These are phyloP conservation scores for Corinectria fuckeliana DNA, from an alignment of 2,329 filamentous ascomycete genomes.

Conservation along the genomic window DNA sequence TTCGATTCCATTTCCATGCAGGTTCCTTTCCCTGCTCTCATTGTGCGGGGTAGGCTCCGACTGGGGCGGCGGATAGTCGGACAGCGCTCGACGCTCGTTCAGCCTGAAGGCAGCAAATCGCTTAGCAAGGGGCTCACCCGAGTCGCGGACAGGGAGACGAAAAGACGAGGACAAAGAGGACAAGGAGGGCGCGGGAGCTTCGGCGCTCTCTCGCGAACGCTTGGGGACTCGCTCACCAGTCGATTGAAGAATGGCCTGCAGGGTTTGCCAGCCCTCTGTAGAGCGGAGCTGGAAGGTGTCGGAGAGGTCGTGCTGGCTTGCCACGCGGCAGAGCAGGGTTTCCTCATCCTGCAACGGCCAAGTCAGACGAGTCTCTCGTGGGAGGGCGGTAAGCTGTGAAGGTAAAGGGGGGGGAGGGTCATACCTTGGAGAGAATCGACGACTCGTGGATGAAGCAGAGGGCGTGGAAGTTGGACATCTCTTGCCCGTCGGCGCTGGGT, in stretches of 20 bases:
- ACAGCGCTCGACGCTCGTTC: slow-evolving; percentile 49
- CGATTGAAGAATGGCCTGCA: slow-evolving; percentile 92
- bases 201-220: slow-evolving; percentile 59
- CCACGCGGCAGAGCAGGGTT: slow-evolving; percentile 82
- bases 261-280: slow-evolving; percentile 90
- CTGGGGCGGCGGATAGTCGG: slow-evolving; percentile 34
- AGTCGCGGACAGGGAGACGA: slow-evolving; percentile 41
- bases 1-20: neutral
- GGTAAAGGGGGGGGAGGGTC: slow-evolving; percentile 37
- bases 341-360: slow-evolving; percentile 78
- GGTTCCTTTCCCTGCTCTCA: slow-evolving; percentile 1
- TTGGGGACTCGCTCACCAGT: slow-evolving; percentile 96
- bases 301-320: slow-evolving; percentile 78
- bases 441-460: slow-evolving; percentile 85
- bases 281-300: slow-evolving; percentile 85
- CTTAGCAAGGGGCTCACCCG: slow-evolving; percentile 67
- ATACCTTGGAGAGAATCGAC: slow-evolving; percentile 84
- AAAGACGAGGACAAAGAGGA: slow-evolving; percentile 37
- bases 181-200: slow-evolving; percentile 37
- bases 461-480: slow-evolving; percentile 92
- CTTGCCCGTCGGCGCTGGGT: slow-evolving; percentile 65
- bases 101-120: slow-evolving; percentile 71
- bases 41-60: slow-evolving; percentile 18
- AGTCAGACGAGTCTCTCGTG: slow-evolving; percentile 2
- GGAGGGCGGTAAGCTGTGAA: neutral